Evolutionary conservation across 2,329 filamentous ascomycete species (phyloP).

Genomic region (Orbilia brochopaga): DNA sequence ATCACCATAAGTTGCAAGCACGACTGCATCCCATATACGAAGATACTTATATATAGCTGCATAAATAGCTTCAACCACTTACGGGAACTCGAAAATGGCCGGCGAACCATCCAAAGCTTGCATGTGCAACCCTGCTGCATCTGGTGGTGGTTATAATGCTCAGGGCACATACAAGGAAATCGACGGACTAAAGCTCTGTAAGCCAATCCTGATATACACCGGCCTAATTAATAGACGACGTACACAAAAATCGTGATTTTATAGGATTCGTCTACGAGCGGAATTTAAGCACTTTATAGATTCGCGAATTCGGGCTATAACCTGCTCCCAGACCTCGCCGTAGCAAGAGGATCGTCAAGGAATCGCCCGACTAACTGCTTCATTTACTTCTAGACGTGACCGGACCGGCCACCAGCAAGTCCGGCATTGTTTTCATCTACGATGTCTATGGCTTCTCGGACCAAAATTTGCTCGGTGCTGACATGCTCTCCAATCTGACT

Average conservation of each 20-base stretch:
- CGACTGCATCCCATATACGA: no score
- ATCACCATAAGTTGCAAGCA: no score
- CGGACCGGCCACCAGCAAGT: conserved; percentile 17
- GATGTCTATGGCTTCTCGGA: conserved; percentile 34
- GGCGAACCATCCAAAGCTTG: neutral
- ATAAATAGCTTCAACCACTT: neutral
- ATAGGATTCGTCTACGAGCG: no score
- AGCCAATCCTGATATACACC: neutral
- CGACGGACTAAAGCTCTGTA: conserved; percentile 2
- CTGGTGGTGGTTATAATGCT: neutral
- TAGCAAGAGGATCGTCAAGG: neutral
- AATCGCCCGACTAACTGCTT: neutral
- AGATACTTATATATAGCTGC: no score
- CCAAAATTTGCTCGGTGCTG: conserved; percentile 22
- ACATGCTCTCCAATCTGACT: conserved; percentile 20
- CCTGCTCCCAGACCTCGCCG: no score
- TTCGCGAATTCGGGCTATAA: no score
- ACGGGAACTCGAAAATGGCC: neutral
- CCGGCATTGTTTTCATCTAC: conserved; percentile 36
- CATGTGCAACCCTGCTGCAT: neutral
- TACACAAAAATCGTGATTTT: no score
- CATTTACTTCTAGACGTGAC: conserved; percentile 16
- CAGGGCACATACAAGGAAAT: neutral
- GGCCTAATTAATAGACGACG: no score
- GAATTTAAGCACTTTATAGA: no score